These are phyloP conservation scores for Colletotrichum abscissum DNA, from an alignment of 2,329 filamentous ascomycete species.

Conservation along the genomic window DNA sequence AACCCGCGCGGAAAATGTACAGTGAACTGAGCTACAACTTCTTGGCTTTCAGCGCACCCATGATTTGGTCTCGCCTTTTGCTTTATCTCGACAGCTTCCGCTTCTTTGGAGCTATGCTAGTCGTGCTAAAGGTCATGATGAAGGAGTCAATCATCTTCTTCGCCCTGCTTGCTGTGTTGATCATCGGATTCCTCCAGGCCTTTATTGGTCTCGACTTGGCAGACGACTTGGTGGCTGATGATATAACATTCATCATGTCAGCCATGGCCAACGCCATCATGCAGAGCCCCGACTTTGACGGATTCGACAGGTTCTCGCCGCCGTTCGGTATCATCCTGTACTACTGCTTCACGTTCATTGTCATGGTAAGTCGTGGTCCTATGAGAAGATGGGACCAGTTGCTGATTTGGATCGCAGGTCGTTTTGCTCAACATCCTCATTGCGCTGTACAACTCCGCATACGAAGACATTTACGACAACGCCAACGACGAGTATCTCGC, in stretches of 20 bases:
- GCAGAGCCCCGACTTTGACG: constrained; percentile 88
- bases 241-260: constrained; percentile 80
- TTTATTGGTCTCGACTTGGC: constrained; percentile 92
- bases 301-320: constrained; percentile 90
- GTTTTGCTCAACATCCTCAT: constrained; percentile 95
- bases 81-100: constrained; percentile 93
- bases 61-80: constrained; percentile 96
- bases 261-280: constrained; percentile 92
- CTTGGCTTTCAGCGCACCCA: constrained; percentile 89
- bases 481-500: constrained; percentile 96
- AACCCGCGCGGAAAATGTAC: constrained; percentile 68
- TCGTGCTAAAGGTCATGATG: constrained; percentile 96
- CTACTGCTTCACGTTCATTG: constrained; percentile 96
- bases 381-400: fast-evolving
- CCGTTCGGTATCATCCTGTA: constrained; percentile 96
- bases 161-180: constrained; percentile 84
- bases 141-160: constrained; percentile 97
- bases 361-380: constrained; percentile 74
- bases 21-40: constrained; percentile 94
- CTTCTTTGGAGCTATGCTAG: constrained; percentile 98
- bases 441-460: constrained; percentile 95
- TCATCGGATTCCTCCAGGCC: constrained; percentile 90
- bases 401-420: constrained; percentile 49
- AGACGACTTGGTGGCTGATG: constrained; percentile 75
- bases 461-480: constrained; percentile 93